Conservation (phyloP, 2,329 filamentous ascomycete genomes). For the Tolypocladium pustulatum region DNA sequence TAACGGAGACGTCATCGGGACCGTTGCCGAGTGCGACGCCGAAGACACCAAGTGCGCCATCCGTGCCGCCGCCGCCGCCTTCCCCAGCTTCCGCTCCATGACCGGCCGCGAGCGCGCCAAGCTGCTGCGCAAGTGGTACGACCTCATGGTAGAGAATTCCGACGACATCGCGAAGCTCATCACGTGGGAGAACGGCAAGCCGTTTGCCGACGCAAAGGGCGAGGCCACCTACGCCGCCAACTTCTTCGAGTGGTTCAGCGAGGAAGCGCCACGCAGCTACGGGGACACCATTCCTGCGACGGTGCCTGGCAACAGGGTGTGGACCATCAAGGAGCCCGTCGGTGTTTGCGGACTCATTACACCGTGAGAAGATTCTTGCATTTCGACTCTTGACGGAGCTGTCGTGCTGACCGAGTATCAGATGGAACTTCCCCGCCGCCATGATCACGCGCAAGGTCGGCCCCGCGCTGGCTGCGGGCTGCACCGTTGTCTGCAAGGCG, state of each 20-base stretch:
- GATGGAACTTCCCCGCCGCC: conserved; percentile 76
- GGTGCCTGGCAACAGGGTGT: conserved; percentile 61
- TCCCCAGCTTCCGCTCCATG: conserved; percentile 58
- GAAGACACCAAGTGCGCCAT: conserved; percentile 76
- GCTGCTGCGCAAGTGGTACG: conserved; percentile 71
- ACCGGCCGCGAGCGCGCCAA: conserved; percentile 66
- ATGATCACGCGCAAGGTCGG: conserved; percentile 65
- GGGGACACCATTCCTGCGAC: conserved; percentile 66
- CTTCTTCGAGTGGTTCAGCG: conserved; percentile 75
- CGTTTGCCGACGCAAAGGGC: conserved; percentile 61
- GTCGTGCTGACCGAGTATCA: conserved; percentile 12
- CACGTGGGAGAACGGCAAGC: conserved; percentile 87
- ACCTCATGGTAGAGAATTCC: conserved; percentile 65
- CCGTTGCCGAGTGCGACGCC: conserved; percentile 71
- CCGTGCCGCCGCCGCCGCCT: conserved; percentile 66
- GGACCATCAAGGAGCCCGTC: conserved; percentile 73
- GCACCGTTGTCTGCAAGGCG: conserved; percentile 86
- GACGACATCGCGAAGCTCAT: conserved; percentile 76
- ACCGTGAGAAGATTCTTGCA: conserved; percentile 33
- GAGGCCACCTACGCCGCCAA: conserved; percentile 64
- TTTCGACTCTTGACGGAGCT: background rate
- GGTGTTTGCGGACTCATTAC: conserved; percentile 77
- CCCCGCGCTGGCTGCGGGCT: conserved; percentile 81
- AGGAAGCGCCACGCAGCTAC: conserved; percentile 64
- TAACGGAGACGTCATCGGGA: conserved; percentile 70